phyloP scores from a whole-genome alignment of 2,329 filamentous ascomycete genomes.

The Trichoderma sp. region DNA sequence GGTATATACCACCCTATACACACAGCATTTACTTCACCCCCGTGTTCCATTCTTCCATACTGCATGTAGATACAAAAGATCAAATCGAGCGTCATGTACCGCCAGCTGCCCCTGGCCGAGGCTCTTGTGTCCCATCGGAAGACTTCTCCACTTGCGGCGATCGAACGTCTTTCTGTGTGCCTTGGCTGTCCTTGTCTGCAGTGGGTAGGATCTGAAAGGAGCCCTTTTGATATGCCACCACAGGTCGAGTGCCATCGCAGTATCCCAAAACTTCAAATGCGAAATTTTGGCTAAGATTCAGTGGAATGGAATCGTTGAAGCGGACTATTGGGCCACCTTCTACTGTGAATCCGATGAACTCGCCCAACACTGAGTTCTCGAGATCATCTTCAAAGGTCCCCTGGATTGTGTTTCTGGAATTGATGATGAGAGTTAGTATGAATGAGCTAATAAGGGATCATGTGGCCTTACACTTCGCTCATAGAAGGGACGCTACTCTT shows the following conservation, averaged over 20 bases:
- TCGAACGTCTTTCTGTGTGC: neutral
- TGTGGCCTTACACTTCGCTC: slow-evolving; percentile 44
- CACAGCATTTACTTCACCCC: neutral
- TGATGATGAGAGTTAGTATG: neutral
- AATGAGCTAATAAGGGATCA: neutral
- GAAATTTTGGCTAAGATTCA: slow-evolving; percentile 33
- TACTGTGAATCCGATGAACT: slow-evolving; percentile 46
- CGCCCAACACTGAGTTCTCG: slow-evolving; percentile 33
- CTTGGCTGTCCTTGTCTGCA: neutral
- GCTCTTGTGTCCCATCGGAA: neutral
- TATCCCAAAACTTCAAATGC: slow-evolving; percentile 40
- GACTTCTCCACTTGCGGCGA: neutral
- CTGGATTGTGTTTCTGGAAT: slow-evolving; percentile 37
- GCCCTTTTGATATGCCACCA: slow-evolving; percentile 40
- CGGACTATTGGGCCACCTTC: slow-evolving; percentile 48
- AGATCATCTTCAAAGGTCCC: slow-evolving; percentile 29
- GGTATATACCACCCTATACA: neutral
- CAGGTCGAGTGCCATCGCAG: slow-evolving; percentile 35
- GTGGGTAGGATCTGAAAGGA: slow-evolving; percentile 27
- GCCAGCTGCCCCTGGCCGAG: neutral
- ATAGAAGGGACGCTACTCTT: slow-evolving; percentile 36
- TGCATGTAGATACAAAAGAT: neutral
- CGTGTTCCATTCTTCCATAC: neutral
- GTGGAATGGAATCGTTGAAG: slow-evolving; percentile 38
- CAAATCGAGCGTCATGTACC: neutral